Conservation (phyloP, 2,329 filamentous ascomycete species). For the Setomelanomma holmii region DNA sequence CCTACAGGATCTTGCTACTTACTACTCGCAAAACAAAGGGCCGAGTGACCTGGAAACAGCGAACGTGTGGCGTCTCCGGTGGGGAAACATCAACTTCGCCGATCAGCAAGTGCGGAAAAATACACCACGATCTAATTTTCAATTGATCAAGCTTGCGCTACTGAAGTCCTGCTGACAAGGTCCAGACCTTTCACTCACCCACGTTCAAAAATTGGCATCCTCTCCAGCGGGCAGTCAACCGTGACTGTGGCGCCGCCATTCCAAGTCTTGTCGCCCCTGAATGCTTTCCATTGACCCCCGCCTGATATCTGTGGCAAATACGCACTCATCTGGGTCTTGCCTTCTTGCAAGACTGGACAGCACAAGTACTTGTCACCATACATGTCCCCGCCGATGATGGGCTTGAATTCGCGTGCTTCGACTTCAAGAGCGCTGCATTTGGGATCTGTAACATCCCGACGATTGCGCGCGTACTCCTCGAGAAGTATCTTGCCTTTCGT, state of each 20-base stretch:
- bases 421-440: conserved; percentile 66
- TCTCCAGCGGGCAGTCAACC: conserved; percentile 54
- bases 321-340: conserved; percentile 53
- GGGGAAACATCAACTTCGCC: too few relatives aligned
- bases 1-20: not conserved
- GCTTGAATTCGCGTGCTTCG: conserved; percentile 65
- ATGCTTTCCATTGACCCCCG: conserved; percentile 53
- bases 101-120: too few relatives aligned
- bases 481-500: conserved; percentile 53
- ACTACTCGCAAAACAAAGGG: not conserved
- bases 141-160: too few relatives aligned
- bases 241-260: conserved; percentile 52
- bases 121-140: too few relatives aligned
- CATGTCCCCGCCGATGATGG: conserved; percentile 62
- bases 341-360: conserved; percentile 62
- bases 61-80: too few relatives aligned
- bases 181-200: not conserved
- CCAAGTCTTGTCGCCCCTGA: conserved; percentile 42
- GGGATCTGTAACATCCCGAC: conserved; percentile 61
- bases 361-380: conserved; percentile 67
- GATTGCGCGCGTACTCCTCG: conserved; percentile 62
- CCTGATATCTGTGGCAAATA: conserved; percentile 58
- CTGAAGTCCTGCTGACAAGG: too few relatives aligned
- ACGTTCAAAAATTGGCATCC: conserved; percentile 57
- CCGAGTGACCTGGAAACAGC: too few relatives aligned